Evolutionary conservation across 805 yeast species (phyloP).

Genomic region (Maudiozyma bulderi): DNA sequence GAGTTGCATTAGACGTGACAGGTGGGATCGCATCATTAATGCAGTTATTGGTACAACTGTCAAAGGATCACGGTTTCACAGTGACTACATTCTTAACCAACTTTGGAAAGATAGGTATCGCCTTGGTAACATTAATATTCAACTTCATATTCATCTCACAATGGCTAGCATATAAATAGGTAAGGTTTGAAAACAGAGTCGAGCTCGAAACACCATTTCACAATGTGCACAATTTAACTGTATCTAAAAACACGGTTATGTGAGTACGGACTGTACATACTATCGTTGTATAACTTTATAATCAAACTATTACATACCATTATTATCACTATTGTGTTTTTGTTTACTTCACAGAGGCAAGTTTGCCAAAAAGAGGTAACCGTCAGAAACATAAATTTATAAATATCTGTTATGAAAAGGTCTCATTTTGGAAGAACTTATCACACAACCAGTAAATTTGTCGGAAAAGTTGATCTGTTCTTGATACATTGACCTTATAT

Average conservation of each 20-base stretch:
- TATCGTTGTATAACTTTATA: too few relatives aligned
- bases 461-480: too few relatives aligned
- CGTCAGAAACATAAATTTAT: background rate
- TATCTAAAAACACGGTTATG: too few relatives aligned
- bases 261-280: too few relatives aligned
- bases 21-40: constrained; percentile 30
- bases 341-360: background rate
- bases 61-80: constrained; percentile 15
- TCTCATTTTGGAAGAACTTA: too few relatives aligned
- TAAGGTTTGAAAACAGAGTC: background rate
- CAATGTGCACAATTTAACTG: too few relatives aligned
- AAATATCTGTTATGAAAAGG: background rate
- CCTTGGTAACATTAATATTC: constrained; percentile 32
- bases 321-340: background rate
- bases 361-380: background rate
- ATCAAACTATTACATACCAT: too few relatives aligned
- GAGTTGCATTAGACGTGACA: constrained; percentile 29
- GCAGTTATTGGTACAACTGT: constrained; percentile 19
- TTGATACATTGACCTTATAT: too few relatives aligned
- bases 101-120: constrained; percentile 33
- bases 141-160: constrained; percentile 32
- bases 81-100: constrained; percentile 24
- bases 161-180: constrained; percentile 21
- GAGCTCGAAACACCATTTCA: too few relatives aligned
- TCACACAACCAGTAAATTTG: too few relatives aligned